Base-by-base conservation (phyloP, 176 grass and related monocot species). In the Bromus sterilis region DNA sequence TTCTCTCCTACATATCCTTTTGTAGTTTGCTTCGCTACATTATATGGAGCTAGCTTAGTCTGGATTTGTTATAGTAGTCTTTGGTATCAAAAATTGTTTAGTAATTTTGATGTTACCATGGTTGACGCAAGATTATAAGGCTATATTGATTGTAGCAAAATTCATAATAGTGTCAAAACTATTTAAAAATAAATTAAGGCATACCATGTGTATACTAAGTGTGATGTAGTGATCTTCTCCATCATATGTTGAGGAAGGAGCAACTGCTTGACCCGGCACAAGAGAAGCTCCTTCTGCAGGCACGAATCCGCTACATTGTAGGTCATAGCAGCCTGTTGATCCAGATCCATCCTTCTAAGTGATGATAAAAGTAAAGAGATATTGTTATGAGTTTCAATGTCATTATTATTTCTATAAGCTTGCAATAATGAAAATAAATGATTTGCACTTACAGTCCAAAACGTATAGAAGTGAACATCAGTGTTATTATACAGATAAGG, bases 401-500 rank as follows among this genome's bases (percentile, higher is more conserved):
- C 31, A 20, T 66, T 66, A 21, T 35, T 33, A n/a, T 63, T 66
- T 11, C 8, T 0, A 18, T 9, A 18, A 3, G 7, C 62, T 35
- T 11, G 62, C 34, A n/a, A 21, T 14, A 46, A 46, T 57, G n/a
- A 11, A 26, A 42, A 70, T 14, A 26, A 7, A 41, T 40, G 66
- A 11, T 21, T 64, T 65, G 21, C 25, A 60, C 86, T 84, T 84
- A 89, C 86, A 4, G 68, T 87, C 86, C 75, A 84, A 56, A 66
- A 78, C 57, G 75, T 80, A 64, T 79, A 89, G 81, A 89, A 89
- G 63, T 25, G 86, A 18, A 84, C 51, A 48, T 89, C 75, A 4
- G 18, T 56, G 66, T 84, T 66, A 26, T 79, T 59, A 24, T 89
- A 84, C 24, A 79, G 23, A 23, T 63, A 4, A 11, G 66, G 66